These are phyloP conservation scores for Ustilago sp. DNA, from an alignment of 1,284 basidiomycete genomes.

Conservation along the genomic window DNA sequence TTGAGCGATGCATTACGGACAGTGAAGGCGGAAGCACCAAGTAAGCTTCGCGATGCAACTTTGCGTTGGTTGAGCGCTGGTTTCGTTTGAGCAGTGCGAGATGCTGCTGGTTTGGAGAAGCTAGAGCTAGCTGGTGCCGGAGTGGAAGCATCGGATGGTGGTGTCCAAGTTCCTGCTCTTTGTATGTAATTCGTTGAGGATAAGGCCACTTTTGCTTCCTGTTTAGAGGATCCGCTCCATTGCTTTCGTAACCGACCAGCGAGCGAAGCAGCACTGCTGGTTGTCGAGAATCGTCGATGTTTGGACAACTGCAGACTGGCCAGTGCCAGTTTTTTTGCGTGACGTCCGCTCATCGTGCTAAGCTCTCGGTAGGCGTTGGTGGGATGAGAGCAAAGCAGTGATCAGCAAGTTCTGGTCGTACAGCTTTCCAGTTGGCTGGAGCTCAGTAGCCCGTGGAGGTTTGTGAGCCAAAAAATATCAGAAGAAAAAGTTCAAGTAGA, in stretches of 20 bases:
- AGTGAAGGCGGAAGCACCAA: neutral
- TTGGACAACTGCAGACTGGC: conserved; percentile 12
- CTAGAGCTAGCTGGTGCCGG: neutral
- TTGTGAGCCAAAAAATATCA: neutral
- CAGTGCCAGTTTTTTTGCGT: conserved; percentile 12
- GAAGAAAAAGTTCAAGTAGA: no score
- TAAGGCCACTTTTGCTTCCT: neutral
- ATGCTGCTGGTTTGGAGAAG: neutral
- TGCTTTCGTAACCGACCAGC: conserved; percentile 22
- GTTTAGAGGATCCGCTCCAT: conserved; percentile 1
- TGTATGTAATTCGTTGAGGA: neutral
- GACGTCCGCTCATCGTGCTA: conserved; percentile 15
- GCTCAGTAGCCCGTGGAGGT: conserved; percentile 10
- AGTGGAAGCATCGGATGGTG: neutral
- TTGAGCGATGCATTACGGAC: conserved; percentile 12
- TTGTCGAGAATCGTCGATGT: conserved; percentile 16
- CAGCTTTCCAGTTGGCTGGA: neutral
- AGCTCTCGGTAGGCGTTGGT: neutral
- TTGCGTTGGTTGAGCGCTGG: conserved; percentile 10
- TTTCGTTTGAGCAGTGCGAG: neutral
- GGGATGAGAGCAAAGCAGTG: neutral
- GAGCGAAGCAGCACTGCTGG: conserved; percentile 8
- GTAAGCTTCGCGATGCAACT: conserved; percentile 13
- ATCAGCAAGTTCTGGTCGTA: neutral
- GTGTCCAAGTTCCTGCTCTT: neutral